Conservation (phyloP, 148 eudicot genomes). For the Silene conica region DNA sequence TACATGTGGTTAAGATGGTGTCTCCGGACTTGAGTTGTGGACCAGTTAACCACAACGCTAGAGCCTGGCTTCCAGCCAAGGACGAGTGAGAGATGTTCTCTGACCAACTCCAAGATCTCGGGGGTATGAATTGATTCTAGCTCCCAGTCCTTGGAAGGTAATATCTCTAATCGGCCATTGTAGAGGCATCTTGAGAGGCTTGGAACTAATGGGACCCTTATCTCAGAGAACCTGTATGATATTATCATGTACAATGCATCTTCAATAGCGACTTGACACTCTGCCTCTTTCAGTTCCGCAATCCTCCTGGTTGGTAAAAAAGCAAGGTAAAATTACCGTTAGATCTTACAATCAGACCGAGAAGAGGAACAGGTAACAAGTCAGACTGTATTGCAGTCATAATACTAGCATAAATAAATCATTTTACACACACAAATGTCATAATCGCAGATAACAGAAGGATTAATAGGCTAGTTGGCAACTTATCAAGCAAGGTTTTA, state of each 20-base stretch:
- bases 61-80: slow-evolving; percentile 56
- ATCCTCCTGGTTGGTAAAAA: slow-evolving; percentile 62
- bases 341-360: neutral
- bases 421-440: slow-evolving; percentile 14
- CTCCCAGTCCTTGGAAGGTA: slow-evolving; percentile 65
- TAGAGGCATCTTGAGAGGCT: slow-evolving; percentile 65
- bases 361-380: neutral
- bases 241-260: slow-evolving; percentile 69
- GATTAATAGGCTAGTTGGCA: slow-evolving; percentile 25
- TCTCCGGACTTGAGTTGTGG: slow-evolving; percentile 38
- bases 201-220: slow-evolving; percentile 61
- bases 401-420: neutral
- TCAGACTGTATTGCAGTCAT: neutral
- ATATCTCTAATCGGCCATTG: slow-evolving; percentile 68
- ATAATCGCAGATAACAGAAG: slow-evolving; percentile 16
- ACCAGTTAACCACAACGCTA: slow-evolving; percentile 60
- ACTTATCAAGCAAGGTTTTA: slow-evolving; percentile 28
- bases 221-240: slow-evolving; percentile 51
- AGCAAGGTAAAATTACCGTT: neutral
- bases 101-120: slow-evolving; percentile 62
- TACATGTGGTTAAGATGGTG: slow-evolving; percentile 47
- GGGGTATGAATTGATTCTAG: slow-evolving; percentile 67
- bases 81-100: slow-evolving; percentile 50
- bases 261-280: slow-evolving; percentile 55
- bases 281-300: slow-evolving; percentile 58